Conservation (phyloP, 371 early-diverging fungal genomes). For the Actinomucor elegans region DNA sequence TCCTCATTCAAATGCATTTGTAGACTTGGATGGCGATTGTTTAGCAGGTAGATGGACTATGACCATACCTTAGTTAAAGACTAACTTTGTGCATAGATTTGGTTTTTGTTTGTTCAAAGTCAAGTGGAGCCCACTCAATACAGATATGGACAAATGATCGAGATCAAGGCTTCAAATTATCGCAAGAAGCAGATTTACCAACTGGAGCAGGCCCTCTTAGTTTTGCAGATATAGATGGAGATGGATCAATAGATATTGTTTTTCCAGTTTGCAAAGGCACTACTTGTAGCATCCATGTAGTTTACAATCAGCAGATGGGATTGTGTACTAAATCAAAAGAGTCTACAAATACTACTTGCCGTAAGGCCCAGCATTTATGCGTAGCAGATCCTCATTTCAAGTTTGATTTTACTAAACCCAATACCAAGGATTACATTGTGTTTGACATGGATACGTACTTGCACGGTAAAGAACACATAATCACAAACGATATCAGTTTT, state of each 20-base stretch:
- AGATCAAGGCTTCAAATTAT: slow-evolving; percentile 61
- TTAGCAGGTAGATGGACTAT: slow-evolving; percentile 60
- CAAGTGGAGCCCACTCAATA: slow-evolving; percentile 42
- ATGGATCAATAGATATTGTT: slow-evolving; percentile 86
- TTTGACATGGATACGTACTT: slow-evolving; percentile 48
- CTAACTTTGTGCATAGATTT: slow-evolving; percentile 55
- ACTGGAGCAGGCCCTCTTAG: slow-evolving; percentile 74
- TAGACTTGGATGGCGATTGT: slow-evolving; percentile 93
- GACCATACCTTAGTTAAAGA: too few species aligned
- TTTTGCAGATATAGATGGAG: slow-evolving; percentile 91
- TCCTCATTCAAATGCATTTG: slow-evolving; percentile 89
- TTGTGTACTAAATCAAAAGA: slow-evolving; percentile 62
- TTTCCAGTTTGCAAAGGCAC: slow-evolving; percentile 64
- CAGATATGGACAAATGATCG: slow-evolving; percentile 81
- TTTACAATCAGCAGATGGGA: slow-evolving; percentile 84
- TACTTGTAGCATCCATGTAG: slow-evolving; percentile 70
- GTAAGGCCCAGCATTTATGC: slow-evolving; percentile 70
- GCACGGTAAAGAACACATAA: slow-evolving; percentile 48
- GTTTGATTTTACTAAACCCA: slow-evolving; percentile 56
- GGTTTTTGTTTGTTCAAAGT: slow-evolving; percentile 75
- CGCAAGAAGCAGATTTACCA: slow-evolving; percentile 62
- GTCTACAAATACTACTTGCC: slow-evolving; percentile 38
- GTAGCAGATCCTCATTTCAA: slow-evolving; percentile 69
- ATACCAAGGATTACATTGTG: slow-evolving; percentile 42
- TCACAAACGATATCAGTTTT: slow-evolving; percentile 47